Evolutionary conservation across 164 flowering plant species (phyloP).

Genomic region (Aristolochia fimbriata): DNA sequence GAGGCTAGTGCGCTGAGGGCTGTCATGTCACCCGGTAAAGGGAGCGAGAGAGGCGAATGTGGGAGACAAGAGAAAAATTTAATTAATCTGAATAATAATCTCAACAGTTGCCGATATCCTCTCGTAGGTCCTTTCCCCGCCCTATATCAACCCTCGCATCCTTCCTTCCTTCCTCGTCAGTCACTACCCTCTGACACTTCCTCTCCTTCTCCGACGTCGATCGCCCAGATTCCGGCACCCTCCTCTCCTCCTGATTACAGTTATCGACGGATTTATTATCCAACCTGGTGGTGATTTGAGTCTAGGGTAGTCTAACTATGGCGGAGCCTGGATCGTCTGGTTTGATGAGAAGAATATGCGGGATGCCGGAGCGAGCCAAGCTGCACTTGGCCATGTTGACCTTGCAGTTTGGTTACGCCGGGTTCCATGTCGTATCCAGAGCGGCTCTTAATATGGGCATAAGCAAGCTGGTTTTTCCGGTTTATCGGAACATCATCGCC

Average conservation of each 20-base stretch:
- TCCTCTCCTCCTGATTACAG: background rate
- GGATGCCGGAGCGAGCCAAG: conserved; percentile 63
- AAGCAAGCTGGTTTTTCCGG: conserved; percentile 87
- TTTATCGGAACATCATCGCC: conserved; percentile 90
- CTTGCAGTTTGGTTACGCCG: conserved; percentile 99
- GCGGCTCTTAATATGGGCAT: conserved; percentile 97
- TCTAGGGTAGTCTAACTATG: background rate
- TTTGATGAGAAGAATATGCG: conserved; percentile 31
- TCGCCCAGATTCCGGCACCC: background rate
- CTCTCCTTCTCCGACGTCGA: background rate
- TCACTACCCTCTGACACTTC: background rate
- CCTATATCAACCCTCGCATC: no score
- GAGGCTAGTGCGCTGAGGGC: background rate
- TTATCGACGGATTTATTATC: no score
- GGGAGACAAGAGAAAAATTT: conserved; percentile 1
- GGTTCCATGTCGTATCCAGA: conserved; percentile 94
- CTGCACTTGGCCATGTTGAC: conserved; percentile 98
- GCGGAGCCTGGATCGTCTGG: conserved; percentile 1
- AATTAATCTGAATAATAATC: background rate
- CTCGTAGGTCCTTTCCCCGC: no score
- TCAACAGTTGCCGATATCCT: background rate
- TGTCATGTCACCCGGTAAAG: background rate
- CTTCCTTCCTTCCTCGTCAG: background rate
- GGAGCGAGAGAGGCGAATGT: background rate
- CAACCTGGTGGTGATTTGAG: background rate